Evolutionary conservation across 345 rosid species (phyloP).

Genomic region (Combretum micranthum): DNA sequence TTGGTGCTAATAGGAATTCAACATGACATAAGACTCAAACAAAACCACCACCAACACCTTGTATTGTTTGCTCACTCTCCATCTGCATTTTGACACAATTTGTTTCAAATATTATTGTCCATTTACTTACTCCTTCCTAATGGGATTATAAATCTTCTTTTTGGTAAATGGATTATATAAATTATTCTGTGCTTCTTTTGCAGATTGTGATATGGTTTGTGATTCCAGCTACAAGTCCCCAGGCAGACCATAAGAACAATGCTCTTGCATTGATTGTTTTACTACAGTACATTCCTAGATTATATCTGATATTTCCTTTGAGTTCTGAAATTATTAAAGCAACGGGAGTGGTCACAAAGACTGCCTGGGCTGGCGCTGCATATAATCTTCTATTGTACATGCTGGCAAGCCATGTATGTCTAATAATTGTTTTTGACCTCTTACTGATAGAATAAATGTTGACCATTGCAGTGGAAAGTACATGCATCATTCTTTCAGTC

Average conservation of each 20-base stretch:
- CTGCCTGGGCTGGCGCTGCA: conserved; percentile 53
- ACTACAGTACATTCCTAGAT: conserved; percentile 65
- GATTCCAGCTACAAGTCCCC: conserved; percentile 46
- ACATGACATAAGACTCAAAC: no score
- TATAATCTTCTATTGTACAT: conserved; percentile 41
- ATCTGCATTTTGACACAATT: no score
- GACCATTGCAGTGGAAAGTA: not conserved
- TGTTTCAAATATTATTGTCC: no score
- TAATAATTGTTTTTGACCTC: not conserved
- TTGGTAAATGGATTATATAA: not conserved
- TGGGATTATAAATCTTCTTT: not conserved
- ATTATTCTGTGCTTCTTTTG: conserved; percentile 6
- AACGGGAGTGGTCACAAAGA: conserved; percentile 39
- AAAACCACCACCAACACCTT: no score
- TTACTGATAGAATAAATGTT: not conserved
- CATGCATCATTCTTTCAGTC: no score
- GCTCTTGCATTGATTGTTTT: conserved; percentile 71
- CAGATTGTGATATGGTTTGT: conserved; percentile 73
- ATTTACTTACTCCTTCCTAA: not conserved
- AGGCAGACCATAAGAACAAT: conserved; percentile 52
- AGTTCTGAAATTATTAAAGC: conserved; percentile 82
- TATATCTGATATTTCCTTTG: conserved; percentile 77
- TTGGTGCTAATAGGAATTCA: no score
- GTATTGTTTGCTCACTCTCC: no score
- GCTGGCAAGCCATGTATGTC: conserved; percentile 46